These are phyloP conservation scores for Salvia sclarea DNA, from an alignment of 305 asterid genomes.

Conservation along the genomic window DNA sequence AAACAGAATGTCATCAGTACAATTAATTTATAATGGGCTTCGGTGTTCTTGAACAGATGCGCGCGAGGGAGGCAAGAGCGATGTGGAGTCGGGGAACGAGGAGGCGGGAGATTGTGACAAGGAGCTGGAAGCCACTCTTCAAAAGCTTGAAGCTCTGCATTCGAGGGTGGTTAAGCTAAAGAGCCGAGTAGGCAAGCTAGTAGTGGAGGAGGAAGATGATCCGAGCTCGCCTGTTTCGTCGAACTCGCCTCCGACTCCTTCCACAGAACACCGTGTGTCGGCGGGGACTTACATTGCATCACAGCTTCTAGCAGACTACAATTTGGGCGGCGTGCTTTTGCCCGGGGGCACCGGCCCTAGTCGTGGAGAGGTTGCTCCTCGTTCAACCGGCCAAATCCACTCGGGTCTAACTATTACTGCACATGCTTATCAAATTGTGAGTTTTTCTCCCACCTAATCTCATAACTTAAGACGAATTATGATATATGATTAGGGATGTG, in stretches of 20 bases:
- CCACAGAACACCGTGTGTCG: slow-evolving; percentile 39
- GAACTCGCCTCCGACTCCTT: slow-evolving; percentile 35
- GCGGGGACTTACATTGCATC: slow-evolving; percentile 46
- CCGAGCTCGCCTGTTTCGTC: slow-evolving; percentile 24
- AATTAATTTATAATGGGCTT: too few relatives aligned
- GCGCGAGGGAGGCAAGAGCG: slow-evolving; percentile 26
- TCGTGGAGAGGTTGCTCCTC: slow-evolving; percentile 31
- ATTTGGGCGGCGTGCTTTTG: slow-evolving; percentile 34
- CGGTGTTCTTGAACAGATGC: slow-evolving; percentile 23
- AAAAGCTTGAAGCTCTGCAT: slow-evolving; percentile 42
- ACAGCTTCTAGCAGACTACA: slow-evolving; percentile 53
- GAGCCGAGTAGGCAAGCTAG: slow-evolving; percentile 43
- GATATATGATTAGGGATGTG: too few relatives aligned
- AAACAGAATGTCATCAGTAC: too few relatives aligned
- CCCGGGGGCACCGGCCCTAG: slow-evolving; percentile 39
- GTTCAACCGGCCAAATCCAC: slow-evolving; percentile 38
- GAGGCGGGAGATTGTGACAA: slow-evolving; percentile 37
- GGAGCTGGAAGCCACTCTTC: slow-evolving; percentile 37
- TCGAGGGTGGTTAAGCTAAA: slow-evolving; percentile 44
- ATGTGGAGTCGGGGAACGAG: slow-evolving; percentile 36
- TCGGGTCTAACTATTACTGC: slow-evolving; percentile 31
- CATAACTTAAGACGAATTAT: too few relatives aligned
- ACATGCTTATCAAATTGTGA: slow-evolving; percentile 41
- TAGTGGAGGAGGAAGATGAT: slow-evolving; percentile 36
- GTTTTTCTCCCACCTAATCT: slow-evolving; percentile 11